These are phyloP conservation scores for Phytophthora syringae DNA, from an alignment of 352 stramenopile species.

Conservation along the genomic window DNA sequence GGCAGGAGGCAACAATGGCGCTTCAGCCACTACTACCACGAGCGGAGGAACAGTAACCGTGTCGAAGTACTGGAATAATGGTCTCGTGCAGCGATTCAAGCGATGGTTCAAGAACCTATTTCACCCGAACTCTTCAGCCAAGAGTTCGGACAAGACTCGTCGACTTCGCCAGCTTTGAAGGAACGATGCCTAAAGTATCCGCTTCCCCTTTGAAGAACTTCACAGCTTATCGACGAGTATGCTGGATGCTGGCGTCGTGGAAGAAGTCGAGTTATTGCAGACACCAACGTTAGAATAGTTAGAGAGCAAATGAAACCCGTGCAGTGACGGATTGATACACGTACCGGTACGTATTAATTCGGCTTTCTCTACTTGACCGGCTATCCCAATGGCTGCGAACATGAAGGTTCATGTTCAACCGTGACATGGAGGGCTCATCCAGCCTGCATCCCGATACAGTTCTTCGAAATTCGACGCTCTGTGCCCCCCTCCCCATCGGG, in stretches of 20 bases:
- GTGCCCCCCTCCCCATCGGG: no score
- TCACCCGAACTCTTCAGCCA: neutral
- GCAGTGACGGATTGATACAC: no score
- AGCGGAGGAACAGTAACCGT: conserved; percentile 7
- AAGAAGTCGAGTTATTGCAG: no score
- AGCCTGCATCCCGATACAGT: no score
- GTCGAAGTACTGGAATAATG: conserved; percentile 27
- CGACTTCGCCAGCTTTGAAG: conserved; percentile 10
- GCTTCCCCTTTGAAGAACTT: neutral
- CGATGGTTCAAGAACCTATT: conserved; percentile 3
- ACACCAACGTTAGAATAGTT: neutral
- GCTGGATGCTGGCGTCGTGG: no score
- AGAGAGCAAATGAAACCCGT: neutral
- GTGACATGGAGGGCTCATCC: no score
- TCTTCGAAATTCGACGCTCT: no score
- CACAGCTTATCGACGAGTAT: no score
- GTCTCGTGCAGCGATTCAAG: conserved; percentile 12
- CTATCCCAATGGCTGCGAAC: no score
- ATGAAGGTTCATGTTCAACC: no score
- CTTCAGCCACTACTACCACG: neutral
- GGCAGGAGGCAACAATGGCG: neutral
- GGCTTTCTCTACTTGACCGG: no score
- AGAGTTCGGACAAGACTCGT: conserved; percentile 3
- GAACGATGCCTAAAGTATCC: neutral
- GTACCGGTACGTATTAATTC: no score